Base-by-base conservation (phyloP, 208 protist genomes). In the Leishmania arabica region DNA sequence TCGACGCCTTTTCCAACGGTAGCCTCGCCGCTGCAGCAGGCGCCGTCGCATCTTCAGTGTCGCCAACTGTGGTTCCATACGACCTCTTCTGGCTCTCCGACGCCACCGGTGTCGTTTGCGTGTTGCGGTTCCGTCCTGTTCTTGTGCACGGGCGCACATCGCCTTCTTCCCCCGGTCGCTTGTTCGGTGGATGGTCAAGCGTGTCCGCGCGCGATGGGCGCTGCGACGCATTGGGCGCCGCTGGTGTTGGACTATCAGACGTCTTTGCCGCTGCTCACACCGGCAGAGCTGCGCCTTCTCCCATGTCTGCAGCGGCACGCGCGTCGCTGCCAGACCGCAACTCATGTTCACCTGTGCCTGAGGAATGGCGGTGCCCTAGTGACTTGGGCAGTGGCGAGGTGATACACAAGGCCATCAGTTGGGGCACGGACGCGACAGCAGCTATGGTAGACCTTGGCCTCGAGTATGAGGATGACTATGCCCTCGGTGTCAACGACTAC, bases 401-500 rank as follows among this genome's bases (percentile, higher is more conserved):
- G 45, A 21, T 45, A 21, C 27, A 19, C 42, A 49, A 49, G 27
- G 8, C 4, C 7, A 42, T 71, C 17, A 4, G 24, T 34, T 42
- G 4, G 24, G 45, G 42, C 11, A 58, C n/a, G 49, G 17, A 34
- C 11, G 70, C 11, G n/a, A 42, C 70, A 31, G 31, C 11, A 13
- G 15, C 70, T 17, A 53, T 47, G 8, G 21, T 34, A 58, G 31
- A 31, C 15, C 8, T 64, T 37, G 53, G 31, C 31, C 40, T 21
- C 1, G 64, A 8, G 34, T 21, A 9, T 47, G 53, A 45, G n/a
- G 47, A 53, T 5, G 78, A 62, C 51, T 65, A 82, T 31, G 37
- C 69, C 7, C 79, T 76, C 4, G 51, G 51, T 40, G 77, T 90
- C 21, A 86, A 88, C 75, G 91, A 95, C 83, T 93, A 95, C 80